Conservation (phyloP, 352 stramenopile species). For the Phytophthora chlamydospora region DNA sequence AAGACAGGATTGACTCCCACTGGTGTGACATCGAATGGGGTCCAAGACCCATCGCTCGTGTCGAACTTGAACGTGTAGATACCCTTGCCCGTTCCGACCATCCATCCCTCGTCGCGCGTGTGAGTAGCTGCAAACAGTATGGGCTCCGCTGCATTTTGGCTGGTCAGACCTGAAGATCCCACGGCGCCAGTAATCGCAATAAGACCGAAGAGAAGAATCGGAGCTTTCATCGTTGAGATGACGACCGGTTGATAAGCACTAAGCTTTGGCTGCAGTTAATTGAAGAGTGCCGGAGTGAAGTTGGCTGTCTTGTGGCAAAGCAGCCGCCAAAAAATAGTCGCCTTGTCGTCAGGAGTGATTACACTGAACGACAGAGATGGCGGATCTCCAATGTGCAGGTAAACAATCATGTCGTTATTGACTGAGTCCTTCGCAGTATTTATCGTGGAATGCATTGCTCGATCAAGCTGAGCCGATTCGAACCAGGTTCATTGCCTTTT, state of each 20-base stretch:
- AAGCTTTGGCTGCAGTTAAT: too few species aligned
- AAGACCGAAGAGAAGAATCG: slow-evolving; percentile 10
- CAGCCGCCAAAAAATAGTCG: too few species aligned
- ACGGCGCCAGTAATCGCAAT: background rate
- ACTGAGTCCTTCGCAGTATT: background rate
- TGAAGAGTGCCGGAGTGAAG: too few species aligned
- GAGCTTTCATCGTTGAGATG: slow-evolving; percentile 16
- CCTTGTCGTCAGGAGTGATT: too few species aligned
- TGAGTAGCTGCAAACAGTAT: slow-evolving; percentile 61
- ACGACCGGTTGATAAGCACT: too few species aligned
- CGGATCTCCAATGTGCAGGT: slow-evolving; percentile 2
- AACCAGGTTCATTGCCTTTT: too few species aligned
- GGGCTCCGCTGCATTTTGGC: slow-evolving; percentile 12
- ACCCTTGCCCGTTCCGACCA: slow-evolving; percentile 56
- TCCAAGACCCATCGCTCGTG: slow-evolving; percentile 42
- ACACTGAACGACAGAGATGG: too few species aligned
- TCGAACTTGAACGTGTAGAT: slow-evolving; percentile 57
- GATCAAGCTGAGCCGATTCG: too few species aligned
- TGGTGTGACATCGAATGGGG: slow-evolving; percentile 26
- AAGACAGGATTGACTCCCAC: slow-evolving; percentile 61
- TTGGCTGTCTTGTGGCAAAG: too few species aligned
- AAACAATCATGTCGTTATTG: slow-evolving; percentile 12
- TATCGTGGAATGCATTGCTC: too few species aligned
- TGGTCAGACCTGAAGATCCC: background rate
- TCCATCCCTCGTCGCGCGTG: slow-evolving; percentile 58